A percentile compares a stretch with the other conserved stretches of the same genome.
These are phyloP conservation scores for Hericium coralloides DNA, from an alignment of 768 basidiomycete species.

Conservation along the genomic window DNA sequence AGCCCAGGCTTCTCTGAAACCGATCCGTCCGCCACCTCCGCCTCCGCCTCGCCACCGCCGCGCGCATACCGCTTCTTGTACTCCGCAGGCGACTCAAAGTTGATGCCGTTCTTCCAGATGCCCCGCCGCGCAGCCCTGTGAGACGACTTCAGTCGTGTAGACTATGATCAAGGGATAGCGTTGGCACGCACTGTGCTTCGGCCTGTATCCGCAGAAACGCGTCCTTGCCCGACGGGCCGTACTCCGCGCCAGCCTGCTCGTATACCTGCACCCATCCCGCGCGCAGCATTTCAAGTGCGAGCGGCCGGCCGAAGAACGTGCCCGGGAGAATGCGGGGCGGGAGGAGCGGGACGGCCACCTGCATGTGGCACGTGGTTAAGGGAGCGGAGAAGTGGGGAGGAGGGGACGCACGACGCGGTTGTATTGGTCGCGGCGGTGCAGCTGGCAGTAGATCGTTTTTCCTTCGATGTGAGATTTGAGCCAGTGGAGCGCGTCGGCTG, in stretches of 20 bases:
- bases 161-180: background rate
- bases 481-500: slow-evolving; percentile 70
- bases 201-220: slow-evolving; percentile 52
- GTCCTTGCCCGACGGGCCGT: slow-evolving; percentile 62
- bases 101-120: slow-evolving; percentile 28
- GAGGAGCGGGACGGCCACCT: slow-evolving; percentile 63
- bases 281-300: slow-evolving; percentile 68
- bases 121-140: slow-evolving; percentile 23
- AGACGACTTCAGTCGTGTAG: background rate
- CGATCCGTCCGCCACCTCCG: background rate
- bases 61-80: slow-evolving; percentile 30
- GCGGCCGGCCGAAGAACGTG: slow-evolving; percentile 37
- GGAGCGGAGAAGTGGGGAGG: background rate
- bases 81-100: slow-evolving; percentile 31
- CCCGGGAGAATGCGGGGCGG: slow-evolving; percentile 47
- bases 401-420: slow-evolving; percentile 55
- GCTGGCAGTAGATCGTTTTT: slow-evolving; percentile 58
- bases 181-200: slow-evolving; percentile 50
- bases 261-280: slow-evolving; percentile 75
- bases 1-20: too few species aligned
- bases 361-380: background rate
- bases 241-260: slow-evolving; percentile 69
- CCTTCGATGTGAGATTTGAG: slow-evolving; percentile 48
- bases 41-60: background rate
- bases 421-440: slow-evolving; percentile 78